Evolutionary conservation across 2,329 filamentous ascomycete genomes (phyloP).

Genomic region (Fusarium sp.): DNA sequence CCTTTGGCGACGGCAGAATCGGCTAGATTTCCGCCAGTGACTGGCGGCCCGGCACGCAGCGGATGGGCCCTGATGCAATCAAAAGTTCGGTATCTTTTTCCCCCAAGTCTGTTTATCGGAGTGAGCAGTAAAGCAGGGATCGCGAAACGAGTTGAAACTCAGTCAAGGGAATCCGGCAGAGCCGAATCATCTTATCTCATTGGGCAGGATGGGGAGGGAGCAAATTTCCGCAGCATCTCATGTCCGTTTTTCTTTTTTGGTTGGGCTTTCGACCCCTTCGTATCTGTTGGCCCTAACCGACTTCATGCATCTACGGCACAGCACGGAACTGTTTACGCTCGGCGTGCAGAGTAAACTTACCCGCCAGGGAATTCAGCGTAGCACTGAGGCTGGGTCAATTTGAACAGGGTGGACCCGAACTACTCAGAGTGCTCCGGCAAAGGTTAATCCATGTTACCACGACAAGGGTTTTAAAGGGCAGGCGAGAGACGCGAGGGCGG

Average conservation of each 20-base stretch:
- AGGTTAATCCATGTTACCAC: background rate
- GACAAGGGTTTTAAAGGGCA: background rate
- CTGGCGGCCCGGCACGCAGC: background rate
- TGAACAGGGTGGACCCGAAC: background rate
- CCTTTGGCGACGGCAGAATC: background rate
- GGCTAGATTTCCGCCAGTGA: background rate
- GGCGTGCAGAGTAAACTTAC: background rate
- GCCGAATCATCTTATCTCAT: background rate
- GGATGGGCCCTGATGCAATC: background rate
- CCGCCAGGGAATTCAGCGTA: background rate
- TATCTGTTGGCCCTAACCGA: background rate
- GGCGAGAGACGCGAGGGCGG: background rate
- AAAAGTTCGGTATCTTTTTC: background rate
- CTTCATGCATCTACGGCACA: slow-evolving; percentile 3
- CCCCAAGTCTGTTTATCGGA: background rate
- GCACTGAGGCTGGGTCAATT: background rate
- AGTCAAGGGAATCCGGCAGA: background rate
- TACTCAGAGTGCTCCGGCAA: background rate
- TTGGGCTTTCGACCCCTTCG: background rate
- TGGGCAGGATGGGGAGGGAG: background rate
- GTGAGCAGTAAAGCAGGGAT: background rate
- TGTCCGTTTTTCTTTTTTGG: background rate
- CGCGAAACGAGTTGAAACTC: background rate
- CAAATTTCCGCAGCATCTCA: background rate
- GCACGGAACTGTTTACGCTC: background rate